Evolutionary conservation across 78 protist species (phyloP).

Genomic region (Corallochytrium limacisporum): DNA sequence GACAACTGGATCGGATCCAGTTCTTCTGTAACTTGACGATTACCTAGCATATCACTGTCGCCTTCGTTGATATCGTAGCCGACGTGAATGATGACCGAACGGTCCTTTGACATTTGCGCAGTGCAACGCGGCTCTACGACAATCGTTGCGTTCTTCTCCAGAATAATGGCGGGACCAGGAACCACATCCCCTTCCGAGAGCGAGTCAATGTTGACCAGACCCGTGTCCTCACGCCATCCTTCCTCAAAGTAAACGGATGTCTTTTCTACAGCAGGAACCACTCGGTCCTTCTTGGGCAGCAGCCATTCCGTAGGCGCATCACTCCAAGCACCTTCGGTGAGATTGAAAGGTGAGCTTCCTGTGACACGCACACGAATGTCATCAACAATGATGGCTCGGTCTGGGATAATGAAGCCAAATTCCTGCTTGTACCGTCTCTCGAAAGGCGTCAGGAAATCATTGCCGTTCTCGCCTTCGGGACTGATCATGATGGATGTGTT

Average conservation of each 20-base stretch:
- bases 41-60: not conserved
- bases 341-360: not conserved
- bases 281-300: too few species aligned
- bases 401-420: conserved; percentile 25
- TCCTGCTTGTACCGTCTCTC: conserved; percentile 46
- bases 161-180: conserved; percentile 69
- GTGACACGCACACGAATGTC: conserved; percentile 66
- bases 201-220: conserved; percentile 13
- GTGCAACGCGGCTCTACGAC: conserved; percentile 62
- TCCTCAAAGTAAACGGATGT: too few species aligned
- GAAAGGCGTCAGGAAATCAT: conserved; percentile 14
- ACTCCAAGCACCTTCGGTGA: not conserved
- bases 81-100: not conserved
- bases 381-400: conserved; percentile 57
- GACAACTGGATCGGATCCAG: conserved; percentile 59
- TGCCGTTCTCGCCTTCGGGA: too few species aligned
- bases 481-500: conserved; percentile 30
- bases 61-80: not conserved
- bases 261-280: too few species aligned
- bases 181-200: conserved; percentile 25
- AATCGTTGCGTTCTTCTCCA: conserved; percentile 55
- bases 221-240: conserved; percentile 25
- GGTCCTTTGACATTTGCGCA: not conserved
- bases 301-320: too few species aligned
- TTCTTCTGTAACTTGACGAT: too few species aligned